A percentile compares a stretch with the other conserved stretches of the same genome.
Conservation (phyloP, 768 basidiomycete genomes). For the Leccinum incarnatum region DNA sequence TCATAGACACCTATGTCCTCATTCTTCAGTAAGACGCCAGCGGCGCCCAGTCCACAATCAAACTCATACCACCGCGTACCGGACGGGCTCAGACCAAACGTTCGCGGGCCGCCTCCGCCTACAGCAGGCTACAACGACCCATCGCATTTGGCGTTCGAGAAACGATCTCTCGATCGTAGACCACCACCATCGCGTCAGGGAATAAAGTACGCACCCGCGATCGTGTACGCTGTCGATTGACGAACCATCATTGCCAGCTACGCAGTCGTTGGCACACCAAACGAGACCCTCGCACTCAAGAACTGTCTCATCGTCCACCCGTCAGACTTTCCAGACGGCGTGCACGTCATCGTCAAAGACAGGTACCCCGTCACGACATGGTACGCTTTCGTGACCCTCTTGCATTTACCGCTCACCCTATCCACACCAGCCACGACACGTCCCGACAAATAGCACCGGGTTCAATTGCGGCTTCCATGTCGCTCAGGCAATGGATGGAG, state of each 20-base stretch:
- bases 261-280: constrained; percentile 58
- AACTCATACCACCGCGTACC: constrained; percentile 46
- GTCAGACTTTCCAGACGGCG: constrained; percentile 67
- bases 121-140: constrained; percentile 55
- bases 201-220: constrained; percentile 21
- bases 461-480: constrained; percentile 68
- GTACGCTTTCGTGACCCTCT: constrained; percentile 41
- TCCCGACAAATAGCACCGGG: constrained; percentile 69
- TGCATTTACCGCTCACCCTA: constrained; percentile 26
- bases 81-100: constrained; percentile 36
- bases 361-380: constrained; percentile 68
- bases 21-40: constrained; percentile 46
- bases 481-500: constrained; percentile 88
- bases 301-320: constrained; percentile 83
- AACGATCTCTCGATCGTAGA: constrained; percentile 43
- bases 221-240: not conserved
- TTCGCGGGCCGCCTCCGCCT: constrained; percentile 33
- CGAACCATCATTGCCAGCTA: constrained; percentile 37
- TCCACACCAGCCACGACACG: constrained; percentile 65
- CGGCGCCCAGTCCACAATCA: constrained; percentile 31
- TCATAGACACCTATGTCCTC: constrained; percentile 19
- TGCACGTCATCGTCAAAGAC: constrained; percentile 76
- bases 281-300: constrained; percentile 65
- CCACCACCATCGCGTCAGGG: constrained; percentile 33
- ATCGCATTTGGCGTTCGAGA: constrained; percentile 48